Evolutionary conservation across 192 early-diverging fungal genomes (phyloP), one percentile per base, ranked within the genome.

Genomic region (Dimargaris xerosporica): DNA sequence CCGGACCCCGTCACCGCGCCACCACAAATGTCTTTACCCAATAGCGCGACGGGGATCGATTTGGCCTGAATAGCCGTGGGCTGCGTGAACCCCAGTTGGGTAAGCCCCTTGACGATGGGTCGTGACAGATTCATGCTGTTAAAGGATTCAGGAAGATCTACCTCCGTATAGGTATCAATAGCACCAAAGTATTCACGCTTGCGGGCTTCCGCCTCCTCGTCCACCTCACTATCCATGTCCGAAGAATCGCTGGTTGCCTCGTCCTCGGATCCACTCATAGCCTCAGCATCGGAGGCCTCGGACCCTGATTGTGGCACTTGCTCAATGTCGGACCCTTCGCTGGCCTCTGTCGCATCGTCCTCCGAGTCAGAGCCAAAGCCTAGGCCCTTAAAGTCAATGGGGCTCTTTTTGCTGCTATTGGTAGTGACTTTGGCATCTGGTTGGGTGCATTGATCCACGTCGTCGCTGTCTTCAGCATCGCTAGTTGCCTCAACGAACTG

Each of bases 1-100:
- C 96, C 96, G 44, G 95, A 98, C 51, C 96, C 96, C 1, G 96
- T 99, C 31, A 93, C 87, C 15, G 96, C 96, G 58, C 92, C 89
- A 71, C 93, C 96, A 71, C 95, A 98, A 61, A 99, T 92, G 68
- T 99, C 96, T 65, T 86, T 89, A 62, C 95, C 96, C 64, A 95
- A 84, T 34, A 99, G 75, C 9, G 91, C 92, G 23, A 99, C 67
- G 3, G 96, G 96, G 67, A 99, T 98, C 9, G 94, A 82, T 34
- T 80, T 78, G 26, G 81, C 76, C 78, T 99, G 96, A 73, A 99
- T 98, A 21, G 84, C 80, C 19, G 96, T 99, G 0, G 96, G 95
- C 70, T 94, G 86, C 34, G 83, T 69, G 68, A 93, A 99, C 19
- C 90, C 90, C 52, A 99, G 80, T 54, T 83, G 79, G 5, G 91